phyloP scores from a whole-genome alignment of 768 basidiomycete species.

The Tylopilus sp. region DNA sequence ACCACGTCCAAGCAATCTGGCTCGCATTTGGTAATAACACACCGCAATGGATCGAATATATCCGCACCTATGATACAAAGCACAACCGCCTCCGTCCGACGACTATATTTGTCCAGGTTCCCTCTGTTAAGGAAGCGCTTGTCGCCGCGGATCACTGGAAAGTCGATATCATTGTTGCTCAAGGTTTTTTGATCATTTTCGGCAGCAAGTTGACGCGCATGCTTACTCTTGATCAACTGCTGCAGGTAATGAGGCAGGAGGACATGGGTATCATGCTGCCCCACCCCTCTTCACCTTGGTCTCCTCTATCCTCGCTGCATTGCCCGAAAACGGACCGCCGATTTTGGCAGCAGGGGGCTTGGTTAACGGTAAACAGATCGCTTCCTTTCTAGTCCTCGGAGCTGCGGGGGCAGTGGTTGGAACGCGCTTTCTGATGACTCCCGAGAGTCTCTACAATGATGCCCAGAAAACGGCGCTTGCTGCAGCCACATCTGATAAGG shows the following conservation, averaged over 20 bases:
- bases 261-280: conserved; percentile 60
- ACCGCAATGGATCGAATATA: conserved; percentile 54
- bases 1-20: conserved; percentile 66
- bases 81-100: conserved; percentile 41
- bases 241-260: conserved; percentile 75
- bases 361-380: conserved; percentile 59
- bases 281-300: conserved; percentile 61
- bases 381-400: conserved; percentile 62
- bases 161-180: conserved; percentile 71
- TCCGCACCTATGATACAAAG: conserved; percentile 52
- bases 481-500: conserved; percentile 40
- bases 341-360: conserved; percentile 77
- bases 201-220: neutral
- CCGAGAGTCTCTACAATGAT: conserved; percentile 57
- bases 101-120: conserved; percentile 63
- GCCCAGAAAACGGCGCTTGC: conserved; percentile 52
- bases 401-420: conserved; percentile 68
- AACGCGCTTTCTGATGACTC: conserved; percentile 70
- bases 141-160: conserved; percentile 64
- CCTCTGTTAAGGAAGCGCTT: conserved; percentile 55
- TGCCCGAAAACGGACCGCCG: conserved; percentile 43
- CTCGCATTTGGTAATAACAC: conserved; percentile 65
- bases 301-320: conserved; percentile 46
- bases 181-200: conserved; percentile 48
- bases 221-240: conserved; percentile 1